Conservation (phyloP, 352 stramenopile genomes). For the Phytopythium mirpurense region DNA sequence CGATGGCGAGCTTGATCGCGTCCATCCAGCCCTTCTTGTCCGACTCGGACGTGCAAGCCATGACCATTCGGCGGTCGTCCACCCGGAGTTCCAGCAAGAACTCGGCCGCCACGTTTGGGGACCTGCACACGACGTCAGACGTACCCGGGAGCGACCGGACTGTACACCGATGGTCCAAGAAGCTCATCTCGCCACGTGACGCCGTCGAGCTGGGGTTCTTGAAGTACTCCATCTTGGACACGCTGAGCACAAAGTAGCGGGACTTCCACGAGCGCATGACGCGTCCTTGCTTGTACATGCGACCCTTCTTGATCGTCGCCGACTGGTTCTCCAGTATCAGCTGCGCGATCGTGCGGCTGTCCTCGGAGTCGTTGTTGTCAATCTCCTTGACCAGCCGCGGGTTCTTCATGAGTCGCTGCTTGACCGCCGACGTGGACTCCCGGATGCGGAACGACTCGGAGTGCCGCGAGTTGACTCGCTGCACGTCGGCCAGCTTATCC, state of each 20-base stretch:
- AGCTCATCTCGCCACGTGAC: constrained; percentile 74
- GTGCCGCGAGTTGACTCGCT: constrained; percentile 77
- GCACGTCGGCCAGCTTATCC: constrained; percentile 78
- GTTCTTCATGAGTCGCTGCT: constrained; percentile 69
- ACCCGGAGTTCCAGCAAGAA: constrained; percentile 72
- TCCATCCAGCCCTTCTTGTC: constrained; percentile 88
- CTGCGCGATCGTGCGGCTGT: constrained; percentile 78
- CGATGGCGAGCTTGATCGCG: constrained; percentile 78
- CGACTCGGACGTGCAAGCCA: constrained; percentile 79
- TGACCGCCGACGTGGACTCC: constrained; percentile 52
- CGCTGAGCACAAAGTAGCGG: constrained; percentile 84
- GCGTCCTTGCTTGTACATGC: constrained; percentile 84
- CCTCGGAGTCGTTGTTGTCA: constrained; percentile 59
- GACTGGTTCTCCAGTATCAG: constrained; percentile 82
- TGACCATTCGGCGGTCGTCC: constrained; percentile 71
- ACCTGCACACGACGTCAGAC: constrained; percentile 63
- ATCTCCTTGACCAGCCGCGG: constrained; percentile 63
- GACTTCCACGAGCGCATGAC: constrained; percentile 85
- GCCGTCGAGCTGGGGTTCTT: constrained; percentile 78
- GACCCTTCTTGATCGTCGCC: constrained; percentile 84
- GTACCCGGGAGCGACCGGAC: constrained; percentile 64
- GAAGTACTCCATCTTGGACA: constrained; percentile 84
- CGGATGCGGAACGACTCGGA: constrained; percentile 70
- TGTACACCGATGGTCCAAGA: constrained; percentile 71
- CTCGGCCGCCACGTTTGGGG: constrained; percentile 63